Base-by-base conservation (phyloP, 2,329 filamentous ascomycete genomes). In the Pseudocercospora musae region DNA sequence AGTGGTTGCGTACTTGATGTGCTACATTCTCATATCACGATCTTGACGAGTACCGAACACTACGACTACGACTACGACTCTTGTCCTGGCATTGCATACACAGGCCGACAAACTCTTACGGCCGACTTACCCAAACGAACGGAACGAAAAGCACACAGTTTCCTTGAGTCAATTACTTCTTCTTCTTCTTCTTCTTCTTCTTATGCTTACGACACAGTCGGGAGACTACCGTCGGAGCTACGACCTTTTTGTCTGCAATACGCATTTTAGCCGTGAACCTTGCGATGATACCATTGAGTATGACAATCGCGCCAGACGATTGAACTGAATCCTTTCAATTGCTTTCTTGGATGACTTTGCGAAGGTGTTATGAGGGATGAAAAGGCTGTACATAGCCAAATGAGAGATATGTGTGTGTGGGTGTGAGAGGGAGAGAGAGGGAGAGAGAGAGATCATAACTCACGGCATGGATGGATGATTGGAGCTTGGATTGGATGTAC, bases 121-220 rank as follows among this genome's bases (percentile, higher is more conserved):
- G 58, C 62, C 58, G 57, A 57, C 25, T 23, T 21, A 61, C 50
- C 44, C n/a, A 58, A 63, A 59, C 58, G 63, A 60, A 42, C 46
- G 57, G 53, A 58, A 66, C 61, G 64, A 62, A 62, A 65, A 66
- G 59, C 59, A 66, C 40, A 29, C 64, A 64, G 61, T 63, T 62
- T 62, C 61, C 59, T 63, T 59, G 25, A 49, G 40, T 57, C 42
- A 54, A 27, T 23, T 40, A 40, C 37, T 31, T 5, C 27, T 40
- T n/a, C 37, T 40, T 4, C 37, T n/a, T 29, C 37, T 40, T 40
- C 37, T 55, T 61, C 31, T 40, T 15, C 37, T 59, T 62, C 60
- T 64, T 59, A 29, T 58, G 53, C 53, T 60, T 44, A 52, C 57
- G 33, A 48, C 31, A 23, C 20, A 57, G 15, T 27, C 49, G 20